phyloP scores from a whole-genome alignment of 306 rosid genomes.

The Myrica gale region DNA sequence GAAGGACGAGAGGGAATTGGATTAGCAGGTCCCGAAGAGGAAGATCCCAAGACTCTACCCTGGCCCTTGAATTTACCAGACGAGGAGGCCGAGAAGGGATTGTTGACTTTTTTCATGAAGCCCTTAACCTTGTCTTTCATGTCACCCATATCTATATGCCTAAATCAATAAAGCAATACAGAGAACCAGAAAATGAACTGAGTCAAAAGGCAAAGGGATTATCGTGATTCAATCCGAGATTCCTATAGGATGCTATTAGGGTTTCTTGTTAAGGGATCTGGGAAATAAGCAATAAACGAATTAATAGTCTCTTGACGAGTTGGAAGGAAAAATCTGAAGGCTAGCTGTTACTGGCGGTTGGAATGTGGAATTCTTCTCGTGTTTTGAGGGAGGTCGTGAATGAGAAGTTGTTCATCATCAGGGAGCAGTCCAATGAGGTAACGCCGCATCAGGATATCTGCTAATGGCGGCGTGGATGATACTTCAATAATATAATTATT shows the following conservation, averaged over 20 bases:
- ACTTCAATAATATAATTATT: no score
- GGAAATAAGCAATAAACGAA: background rate
- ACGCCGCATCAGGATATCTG: background rate
- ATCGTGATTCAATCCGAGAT: background rate
- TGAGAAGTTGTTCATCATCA: background rate
- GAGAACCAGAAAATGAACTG: background rate
- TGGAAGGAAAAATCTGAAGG: background rate
- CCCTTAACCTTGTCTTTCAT: slow-evolving; percentile 87
- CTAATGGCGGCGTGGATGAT: background rate
- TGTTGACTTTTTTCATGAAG: slow-evolving; percentile 80
- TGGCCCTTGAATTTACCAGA: slow-evolving; percentile 90
- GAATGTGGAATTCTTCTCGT: background rate
- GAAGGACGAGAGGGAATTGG: slow-evolving; percentile 33
- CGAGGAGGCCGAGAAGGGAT: slow-evolving; percentile 53
- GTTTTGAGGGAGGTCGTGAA: background rate
- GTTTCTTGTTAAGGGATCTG: background rate
- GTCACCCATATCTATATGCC: slow-evolving; percentile 52
- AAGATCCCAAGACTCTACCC: slow-evolving; percentile 86
- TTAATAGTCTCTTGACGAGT: background rate
- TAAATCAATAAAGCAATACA: background rate
- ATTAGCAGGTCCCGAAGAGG: slow-evolving; percentile 45
- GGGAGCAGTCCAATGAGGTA: background rate
- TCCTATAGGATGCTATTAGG: background rate
- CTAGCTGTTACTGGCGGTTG: background rate
- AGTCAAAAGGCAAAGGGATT: background rate